A percentile compares a stretch with the other conserved stretches of the same genome.
phyloP scores from a whole-genome alignment of 345 rosid genomes.

The Populus simonii region DNA sequence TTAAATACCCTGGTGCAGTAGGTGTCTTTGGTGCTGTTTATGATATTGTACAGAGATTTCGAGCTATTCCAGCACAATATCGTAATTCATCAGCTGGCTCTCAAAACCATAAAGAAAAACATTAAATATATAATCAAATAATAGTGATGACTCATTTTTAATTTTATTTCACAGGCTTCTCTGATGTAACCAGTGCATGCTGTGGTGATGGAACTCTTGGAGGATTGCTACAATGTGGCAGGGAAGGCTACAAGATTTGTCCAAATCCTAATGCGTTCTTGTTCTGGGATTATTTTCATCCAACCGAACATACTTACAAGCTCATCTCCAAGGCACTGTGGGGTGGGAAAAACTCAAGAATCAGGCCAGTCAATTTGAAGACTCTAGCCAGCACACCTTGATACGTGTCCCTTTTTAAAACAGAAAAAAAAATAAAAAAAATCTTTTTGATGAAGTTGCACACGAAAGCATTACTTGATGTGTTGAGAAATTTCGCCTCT shows the following conservation, averaged over 20 bases:
- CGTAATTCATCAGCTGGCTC: slow-evolving; percentile 29
- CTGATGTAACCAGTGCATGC: slow-evolving; percentile 46
- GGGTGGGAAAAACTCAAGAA: slow-evolving; percentile 36
- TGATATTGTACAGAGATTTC: slow-evolving; percentile 42
- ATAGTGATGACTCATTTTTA: neutral
- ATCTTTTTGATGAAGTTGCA: no score
- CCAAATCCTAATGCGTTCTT: slow-evolving; percentile 34
- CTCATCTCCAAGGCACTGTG: slow-evolving; percentile 56
- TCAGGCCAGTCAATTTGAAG: slow-evolving; percentile 50
- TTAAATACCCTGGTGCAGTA: slow-evolving; percentile 36
- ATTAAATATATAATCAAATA: neutral
- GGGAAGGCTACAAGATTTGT: slow-evolving; percentile 51
- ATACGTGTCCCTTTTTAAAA: neutral
- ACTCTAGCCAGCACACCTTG: slow-evolving; percentile 32
- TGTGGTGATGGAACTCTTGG: slow-evolving; percentile 49
- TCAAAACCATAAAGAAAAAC: neutral
- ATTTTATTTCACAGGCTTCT: slow-evolving; percentile 32
- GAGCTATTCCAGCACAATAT: slow-evolving; percentile 41
- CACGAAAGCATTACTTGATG: no score
- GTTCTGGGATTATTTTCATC: slow-evolving; percentile 72
- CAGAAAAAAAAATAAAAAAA: no score
- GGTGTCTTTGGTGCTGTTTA: slow-evolving; percentile 54
- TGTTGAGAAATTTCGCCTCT: no score
- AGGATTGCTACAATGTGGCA: slow-evolving; percentile 56
- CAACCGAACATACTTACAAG: slow-evolving; percentile 46